Evolutionary conservation across 73 alveolate species (phyloP).

Genomic region (Breviolum minutum): DNA sequence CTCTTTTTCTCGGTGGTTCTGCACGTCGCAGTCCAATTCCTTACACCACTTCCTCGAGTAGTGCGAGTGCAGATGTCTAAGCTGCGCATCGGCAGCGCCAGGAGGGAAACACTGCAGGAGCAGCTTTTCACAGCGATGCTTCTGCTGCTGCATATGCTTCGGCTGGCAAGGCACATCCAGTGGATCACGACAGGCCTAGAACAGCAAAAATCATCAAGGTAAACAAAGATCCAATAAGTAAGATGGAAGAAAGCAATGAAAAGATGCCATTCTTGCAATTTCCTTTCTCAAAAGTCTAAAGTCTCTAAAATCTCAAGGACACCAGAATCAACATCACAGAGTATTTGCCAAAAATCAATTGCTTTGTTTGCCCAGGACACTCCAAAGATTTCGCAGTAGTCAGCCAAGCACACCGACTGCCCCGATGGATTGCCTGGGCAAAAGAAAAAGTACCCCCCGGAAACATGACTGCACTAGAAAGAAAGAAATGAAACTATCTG

Average conservation of each 20-base stretch:
- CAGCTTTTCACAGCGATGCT: slow-evolving; percentile 21
- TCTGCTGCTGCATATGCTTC: neutral
- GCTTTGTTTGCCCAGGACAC: neutral
- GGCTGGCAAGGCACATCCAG: slow-evolving; percentile 35
- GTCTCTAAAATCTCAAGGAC: neutral
- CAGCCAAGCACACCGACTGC: slow-evolving; percentile 62
- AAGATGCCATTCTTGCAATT: no score
- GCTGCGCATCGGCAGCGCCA: neutral
- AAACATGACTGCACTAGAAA: neutral
- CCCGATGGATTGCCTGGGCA: slow-evolving; percentile 8
- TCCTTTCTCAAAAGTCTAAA: no score
- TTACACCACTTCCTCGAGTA: slow-evolving; percentile 54
- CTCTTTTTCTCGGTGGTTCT: slow-evolving; percentile 3
- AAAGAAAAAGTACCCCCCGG: neutral
- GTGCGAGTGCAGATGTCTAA: slow-evolving; percentile 27
- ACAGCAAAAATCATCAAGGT: no score
- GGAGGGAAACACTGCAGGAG: slow-evolving; percentile 63
- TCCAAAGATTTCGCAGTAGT: slow-evolving; percentile 81
- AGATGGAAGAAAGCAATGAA: no score
- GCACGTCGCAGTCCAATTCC: slow-evolving; percentile 50
- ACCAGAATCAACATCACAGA: neutral
- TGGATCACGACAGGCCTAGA: slow-evolving; percentile 8
- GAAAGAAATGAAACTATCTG: neutral
- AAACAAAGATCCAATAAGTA: no score
- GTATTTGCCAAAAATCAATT: neutral